phyloP scores from a whole-genome alignment of 805 yeast species.

The Jamesozyma hellenica region DNA sequence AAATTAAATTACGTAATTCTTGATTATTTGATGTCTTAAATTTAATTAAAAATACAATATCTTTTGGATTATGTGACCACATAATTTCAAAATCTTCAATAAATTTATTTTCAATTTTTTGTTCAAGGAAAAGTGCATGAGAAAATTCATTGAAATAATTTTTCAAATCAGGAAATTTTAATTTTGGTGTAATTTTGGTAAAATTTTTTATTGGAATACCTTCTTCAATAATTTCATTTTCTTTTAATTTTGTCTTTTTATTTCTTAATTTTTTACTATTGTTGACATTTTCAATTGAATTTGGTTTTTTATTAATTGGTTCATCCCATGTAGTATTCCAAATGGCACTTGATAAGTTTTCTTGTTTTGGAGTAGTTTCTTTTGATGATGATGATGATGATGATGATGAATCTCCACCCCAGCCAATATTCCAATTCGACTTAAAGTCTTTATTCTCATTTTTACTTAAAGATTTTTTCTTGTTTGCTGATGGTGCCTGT shows the following conservation, averaged over 20 bases:
- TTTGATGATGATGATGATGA: too few relatives aligned
- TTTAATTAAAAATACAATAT: slow-evolving; percentile 22
- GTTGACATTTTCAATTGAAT: too few relatives aligned
- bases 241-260: neutral
- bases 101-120: slow-evolving; percentile 39
- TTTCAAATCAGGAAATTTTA: slow-evolving; percentile 39
- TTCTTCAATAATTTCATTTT: slow-evolving; percentile 18
- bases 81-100: slow-evolving; percentile 40
- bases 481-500: too few relatives aligned
- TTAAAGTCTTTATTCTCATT: too few relatives aligned
- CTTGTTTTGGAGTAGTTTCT: too few relatives aligned
- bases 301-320: neutral
- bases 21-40: slow-evolving; percentile 16
- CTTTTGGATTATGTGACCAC: slow-evolving; percentile 43
- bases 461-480: too few relatives aligned
- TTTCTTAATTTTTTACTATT: neutral
- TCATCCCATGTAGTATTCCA: neutral
- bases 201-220: slow-evolving; percentile 27
- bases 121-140: slow-evolving; percentile 54
- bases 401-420: neutral
- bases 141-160: slow-evolving; percentile 51
- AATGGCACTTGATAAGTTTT: too few relatives aligned
- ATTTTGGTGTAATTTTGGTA: slow-evolving; percentile 33
- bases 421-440: neutral
- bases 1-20: slow-evolving; percentile 40